phyloP scores from a whole-genome alignment of 495 filamentous ascomycete species.

The Neurospora sp. region DNA sequence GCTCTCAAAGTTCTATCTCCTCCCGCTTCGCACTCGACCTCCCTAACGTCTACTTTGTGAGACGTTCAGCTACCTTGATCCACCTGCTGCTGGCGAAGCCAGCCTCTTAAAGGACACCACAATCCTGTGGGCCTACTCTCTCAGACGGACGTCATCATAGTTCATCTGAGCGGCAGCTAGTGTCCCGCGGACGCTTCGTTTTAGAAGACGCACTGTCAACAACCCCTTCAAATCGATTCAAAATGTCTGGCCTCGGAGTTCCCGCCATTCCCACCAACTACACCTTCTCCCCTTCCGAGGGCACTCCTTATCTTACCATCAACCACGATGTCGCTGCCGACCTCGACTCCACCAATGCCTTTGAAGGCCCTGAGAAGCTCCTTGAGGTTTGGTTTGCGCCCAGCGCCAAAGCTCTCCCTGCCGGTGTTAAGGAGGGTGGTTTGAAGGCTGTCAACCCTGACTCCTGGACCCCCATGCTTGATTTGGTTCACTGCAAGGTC shows the following conservation, averaged over 20 bases:
- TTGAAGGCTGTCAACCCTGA: constrained; percentile 78
- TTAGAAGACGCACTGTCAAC: constrained; percentile 10
- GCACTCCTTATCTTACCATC: constrained; percentile 84
- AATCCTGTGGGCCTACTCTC: constrained; percentile 89
- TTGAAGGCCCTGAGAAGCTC: constrained; percentile 97
- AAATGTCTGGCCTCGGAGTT: constrained; percentile 77
- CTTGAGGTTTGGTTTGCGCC: constrained; percentile 98
- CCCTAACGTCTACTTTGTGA: constrained; percentile 64
- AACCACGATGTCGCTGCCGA: constrained; percentile 92
- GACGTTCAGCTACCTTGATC: constrained; percentile 39
- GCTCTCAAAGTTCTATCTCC: constrained; percentile 66
- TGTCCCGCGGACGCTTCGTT: constrained; percentile 46
- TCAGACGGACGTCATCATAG: constrained; percentile 74
- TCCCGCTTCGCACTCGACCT: constrained; percentile 73
- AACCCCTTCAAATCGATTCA: constrained; percentile 27
- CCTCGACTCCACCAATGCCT: constrained; percentile 91
- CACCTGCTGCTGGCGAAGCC: constrained; percentile 47
- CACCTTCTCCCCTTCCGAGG: constrained; percentile 68
- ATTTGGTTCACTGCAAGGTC: constrained; percentile 96
- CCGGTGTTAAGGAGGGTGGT: constrained; percentile 58
- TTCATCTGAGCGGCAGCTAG: constrained; percentile 82
- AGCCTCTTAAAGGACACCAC: constrained; percentile 37
- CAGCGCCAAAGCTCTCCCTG: constrained; percentile 61
- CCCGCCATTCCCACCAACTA: constrained; percentile 68
- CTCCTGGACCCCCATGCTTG: constrained; percentile 93